Conservation (phyloP, 2,329 filamentous ascomycete species). For the Drechslera avenae region DNA sequence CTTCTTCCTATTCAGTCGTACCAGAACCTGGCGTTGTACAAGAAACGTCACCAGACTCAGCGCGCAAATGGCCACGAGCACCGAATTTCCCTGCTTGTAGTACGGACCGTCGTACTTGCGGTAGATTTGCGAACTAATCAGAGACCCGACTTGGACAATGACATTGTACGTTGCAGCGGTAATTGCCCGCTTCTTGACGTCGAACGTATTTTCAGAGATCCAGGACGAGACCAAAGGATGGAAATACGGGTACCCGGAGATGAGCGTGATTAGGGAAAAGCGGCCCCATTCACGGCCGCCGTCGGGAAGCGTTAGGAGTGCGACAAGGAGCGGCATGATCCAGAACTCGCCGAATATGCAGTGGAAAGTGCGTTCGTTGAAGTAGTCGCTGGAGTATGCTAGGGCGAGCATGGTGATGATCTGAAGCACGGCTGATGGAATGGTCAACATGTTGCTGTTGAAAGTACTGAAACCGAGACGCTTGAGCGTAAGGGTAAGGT, state of each 20-base stretch:
- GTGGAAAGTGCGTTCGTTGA: conserved; percentile 60
- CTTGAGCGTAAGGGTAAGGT: conserved; percentile 49
- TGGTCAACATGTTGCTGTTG: conserved; percentile 50
- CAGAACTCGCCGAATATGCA: conserved; percentile 50
- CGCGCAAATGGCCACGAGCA: conserved; percentile 56
- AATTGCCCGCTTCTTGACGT: conserved; percentile 66
- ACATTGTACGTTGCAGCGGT: conserved; percentile 68
- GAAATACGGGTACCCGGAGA: conserved; percentile 50
- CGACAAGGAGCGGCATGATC: conserved; percentile 50
- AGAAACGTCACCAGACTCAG: conserved; percentile 57
- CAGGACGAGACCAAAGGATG: conserved; percentile 66
- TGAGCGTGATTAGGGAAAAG: conserved; percentile 47
- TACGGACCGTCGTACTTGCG: conserved; percentile 59
- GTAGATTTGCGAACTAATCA: conserved; percentile 55
- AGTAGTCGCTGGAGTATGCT: conserved; percentile 53
- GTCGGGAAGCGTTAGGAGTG: conserved; percentile 43
- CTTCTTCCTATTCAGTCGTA: conserved; percentile 39
- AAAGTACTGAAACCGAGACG: conserved; percentile 50
- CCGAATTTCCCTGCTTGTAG: conserved; percentile 60
- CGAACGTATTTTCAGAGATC: conserved; percentile 66
- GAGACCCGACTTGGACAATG: conserved; percentile 48
- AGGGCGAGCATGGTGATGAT: conserved; percentile 56
- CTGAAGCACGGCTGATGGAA: conserved; percentile 54
- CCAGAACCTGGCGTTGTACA: conserved; percentile 54
- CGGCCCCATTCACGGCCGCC: conserved; percentile 46